phyloP scores from a whole-genome alignment of 2,329 filamentous ascomycete species.

The Verticillium isaacii region DNA sequence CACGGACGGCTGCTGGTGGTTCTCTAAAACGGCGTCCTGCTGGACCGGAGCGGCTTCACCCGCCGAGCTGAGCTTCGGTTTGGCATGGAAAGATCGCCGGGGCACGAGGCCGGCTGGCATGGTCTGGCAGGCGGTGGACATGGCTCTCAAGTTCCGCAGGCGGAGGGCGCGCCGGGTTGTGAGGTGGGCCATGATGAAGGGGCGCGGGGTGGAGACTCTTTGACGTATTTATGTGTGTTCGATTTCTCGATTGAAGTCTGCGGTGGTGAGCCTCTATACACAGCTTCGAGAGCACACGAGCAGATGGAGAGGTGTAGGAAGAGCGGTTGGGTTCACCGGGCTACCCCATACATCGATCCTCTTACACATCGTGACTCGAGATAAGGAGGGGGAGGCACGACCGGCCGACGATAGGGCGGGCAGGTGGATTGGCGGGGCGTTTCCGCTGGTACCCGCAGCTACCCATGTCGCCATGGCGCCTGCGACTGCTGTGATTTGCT shows the following conservation, averaged over 20 bases:
- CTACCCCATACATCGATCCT: neutral
- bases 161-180: conserved; percentile 7
- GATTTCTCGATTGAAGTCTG: neutral
- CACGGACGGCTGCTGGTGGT: conserved; percentile 11
- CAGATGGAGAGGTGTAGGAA: neutral
- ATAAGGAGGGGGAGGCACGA: neutral
- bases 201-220: neutral
- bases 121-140: neutral
- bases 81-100: conserved; percentile 7
- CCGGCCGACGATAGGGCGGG: neutral
- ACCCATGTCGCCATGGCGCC: conserved; percentile 7
- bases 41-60: conserved; percentile 11
- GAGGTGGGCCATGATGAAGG: neutral
- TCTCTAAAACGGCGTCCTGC: conserved; percentile 10
- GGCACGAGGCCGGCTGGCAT: neutral
- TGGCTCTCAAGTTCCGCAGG: conserved; percentile 4
- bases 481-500: conserved; percentile 6
- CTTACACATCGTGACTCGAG: neutral
- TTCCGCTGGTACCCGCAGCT: conserved; percentile 14
- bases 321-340: neutral
- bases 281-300: neutral
- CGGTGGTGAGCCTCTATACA: neutral
- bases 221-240: neutral
- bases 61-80: conserved; percentile 8
- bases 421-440: neutral